phyloP scores from a whole-genome alignment of 139 green algal species.

The Coccomyxa sp. region DNA sequence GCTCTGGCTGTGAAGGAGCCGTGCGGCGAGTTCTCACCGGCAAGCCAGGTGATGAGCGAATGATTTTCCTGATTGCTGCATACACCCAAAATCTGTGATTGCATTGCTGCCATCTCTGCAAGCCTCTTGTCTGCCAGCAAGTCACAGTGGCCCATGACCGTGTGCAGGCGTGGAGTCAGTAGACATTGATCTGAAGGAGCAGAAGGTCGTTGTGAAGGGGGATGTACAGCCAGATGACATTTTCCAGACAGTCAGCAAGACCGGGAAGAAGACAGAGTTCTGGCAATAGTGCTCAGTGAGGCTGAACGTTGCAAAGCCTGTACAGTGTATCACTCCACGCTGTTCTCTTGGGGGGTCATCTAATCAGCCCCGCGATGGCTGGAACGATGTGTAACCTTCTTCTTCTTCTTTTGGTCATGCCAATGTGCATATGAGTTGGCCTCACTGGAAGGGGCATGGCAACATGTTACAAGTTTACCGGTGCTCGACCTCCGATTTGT shows the following conservation, averaged over 20 bases:
- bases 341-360: too few relatives aligned
- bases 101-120: neutral
- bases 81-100: neutral
- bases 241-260: conserved; percentile 63
- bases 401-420: too few relatives aligned
- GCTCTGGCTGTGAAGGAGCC: conserved; percentile 5
- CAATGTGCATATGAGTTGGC: too few relatives aligned
- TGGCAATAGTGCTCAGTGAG: conserved; percentile 2
- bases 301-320: too few relatives aligned
- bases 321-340: too few relatives aligned
- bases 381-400: too few relatives aligned
- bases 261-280: conserved; percentile 53
- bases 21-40: neutral
- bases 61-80: neutral
- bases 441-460: too few relatives aligned
- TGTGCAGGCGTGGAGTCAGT: conserved; percentile 56
- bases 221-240: conserved; percentile 54
- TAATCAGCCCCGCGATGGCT: too few relatives aligned
- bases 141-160: neutral
- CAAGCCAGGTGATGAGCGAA: neutral
- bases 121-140: neutral
- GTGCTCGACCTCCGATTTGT: too few relatives aligned
- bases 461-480: too few relatives aligned
- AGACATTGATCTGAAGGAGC: conserved; percentile 50
- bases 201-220: conserved; percentile 63